Conservation (phyloP, 495 filamentous ascomycete genomes). For the Hypoxylon subgilvum region DNA sequence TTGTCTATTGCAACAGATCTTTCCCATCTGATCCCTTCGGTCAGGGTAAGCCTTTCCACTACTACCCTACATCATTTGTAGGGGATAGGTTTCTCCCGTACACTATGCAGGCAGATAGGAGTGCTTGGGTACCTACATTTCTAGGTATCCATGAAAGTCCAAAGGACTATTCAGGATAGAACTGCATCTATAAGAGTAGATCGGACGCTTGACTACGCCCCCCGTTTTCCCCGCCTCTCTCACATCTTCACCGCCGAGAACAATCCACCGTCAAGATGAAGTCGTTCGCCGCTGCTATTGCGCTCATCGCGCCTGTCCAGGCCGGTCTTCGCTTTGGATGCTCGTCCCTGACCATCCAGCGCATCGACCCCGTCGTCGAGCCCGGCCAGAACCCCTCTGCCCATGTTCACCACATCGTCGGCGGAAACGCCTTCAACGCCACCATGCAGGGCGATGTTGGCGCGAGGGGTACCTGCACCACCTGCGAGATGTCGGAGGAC, state of each 20-base stretch:
- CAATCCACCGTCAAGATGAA: slow-evolving; percentile 47
- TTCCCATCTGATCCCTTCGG: slow-evolving; percentile 3
- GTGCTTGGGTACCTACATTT: too few relatives aligned
- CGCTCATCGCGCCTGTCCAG: slow-evolving; percentile 47
- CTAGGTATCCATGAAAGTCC: slow-evolving; percentile 5
- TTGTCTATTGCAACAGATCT: slow-evolving; percentile 8
- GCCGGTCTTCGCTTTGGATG: slow-evolving; percentile 56
- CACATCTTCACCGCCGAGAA: slow-evolving; percentile 24
- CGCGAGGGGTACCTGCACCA: slow-evolving; percentile 49
- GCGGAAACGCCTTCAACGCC: slow-evolving; percentile 56
- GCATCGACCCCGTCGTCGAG: slow-evolving; percentile 54
- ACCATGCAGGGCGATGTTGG: slow-evolving; percentile 52
- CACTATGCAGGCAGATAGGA: slow-evolving; percentile 10
- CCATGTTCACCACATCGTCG: slow-evolving; percentile 56
- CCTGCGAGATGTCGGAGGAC: slow-evolving; percentile 53
- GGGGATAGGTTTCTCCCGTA: slow-evolving; percentile 10
- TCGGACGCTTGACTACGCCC: slow-evolving; percentile 8
- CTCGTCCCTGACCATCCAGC: slow-evolving; percentile 52
- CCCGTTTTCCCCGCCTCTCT: slow-evolving; percentile 22
- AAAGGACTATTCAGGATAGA: slow-evolving; percentile 3
- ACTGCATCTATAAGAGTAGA: slow-evolving; percentile 35
- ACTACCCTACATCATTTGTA: slow-evolving; percentile 11
- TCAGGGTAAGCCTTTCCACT: slow-evolving; percentile 12
- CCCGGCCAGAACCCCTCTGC: slow-evolving; percentile 47
- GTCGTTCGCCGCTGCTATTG: slow-evolving; percentile 48